phyloP scores from a whole-genome alignment of 2,329 filamentous ascomycete species.

The Aspergillus quadricinctus region DNA sequence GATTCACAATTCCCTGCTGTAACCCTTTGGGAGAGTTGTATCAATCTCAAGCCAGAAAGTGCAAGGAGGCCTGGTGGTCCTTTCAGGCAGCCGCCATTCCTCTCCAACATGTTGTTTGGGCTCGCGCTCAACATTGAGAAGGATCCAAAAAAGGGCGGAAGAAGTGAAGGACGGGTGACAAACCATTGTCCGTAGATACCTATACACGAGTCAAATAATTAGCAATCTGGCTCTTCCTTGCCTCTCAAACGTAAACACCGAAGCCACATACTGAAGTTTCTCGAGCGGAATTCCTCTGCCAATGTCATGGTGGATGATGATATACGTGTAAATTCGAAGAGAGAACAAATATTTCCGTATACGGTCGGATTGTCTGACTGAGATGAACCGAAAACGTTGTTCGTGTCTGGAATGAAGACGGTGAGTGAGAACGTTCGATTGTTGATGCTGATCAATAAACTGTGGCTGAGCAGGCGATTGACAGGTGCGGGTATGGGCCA shows the following conservation, averaged over 20 bases:
- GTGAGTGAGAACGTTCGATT: background rate
- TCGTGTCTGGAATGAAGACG: background rate
- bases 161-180: constrained; percentile 26
- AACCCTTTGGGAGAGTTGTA: background rate
- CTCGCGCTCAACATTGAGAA: background rate
- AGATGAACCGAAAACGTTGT: background rate
- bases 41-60: constrained; percentile 4
- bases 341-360: background rate
- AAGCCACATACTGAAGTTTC: constrained; percentile 60
- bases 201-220: constrained; percentile 31
- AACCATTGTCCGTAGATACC: constrained; percentile 68
- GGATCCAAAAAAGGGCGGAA: background rate
- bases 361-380: background rate
- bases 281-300: constrained; percentile 58
- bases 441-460: background rate
- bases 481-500: constrained; percentile 17
- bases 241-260: constrained; percentile 11
- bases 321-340: background rate
- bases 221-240: constrained; percentile 13
- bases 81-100: constrained; percentile 19
- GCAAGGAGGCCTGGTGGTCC: constrained; percentile 14
- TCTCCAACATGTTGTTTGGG: constrained; percentile 1
- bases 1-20: background rate
- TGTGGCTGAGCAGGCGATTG: constrained; percentile 15
- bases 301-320: constrained; percentile 49